Conservation (phyloP, 2,329 filamentous ascomycete species). For the Calycina herbarum region DNA sequence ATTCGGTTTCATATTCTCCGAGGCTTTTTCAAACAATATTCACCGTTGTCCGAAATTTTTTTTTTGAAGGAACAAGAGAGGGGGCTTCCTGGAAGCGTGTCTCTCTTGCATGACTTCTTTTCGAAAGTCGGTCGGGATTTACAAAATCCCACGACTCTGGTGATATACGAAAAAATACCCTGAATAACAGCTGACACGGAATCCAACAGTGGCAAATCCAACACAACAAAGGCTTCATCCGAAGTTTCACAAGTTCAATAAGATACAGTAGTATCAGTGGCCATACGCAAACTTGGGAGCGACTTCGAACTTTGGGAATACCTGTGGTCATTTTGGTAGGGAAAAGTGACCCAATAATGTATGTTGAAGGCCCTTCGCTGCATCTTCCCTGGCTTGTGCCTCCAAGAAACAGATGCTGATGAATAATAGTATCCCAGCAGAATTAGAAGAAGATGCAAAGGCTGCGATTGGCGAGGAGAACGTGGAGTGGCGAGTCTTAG, state of each 20-base stretch:
- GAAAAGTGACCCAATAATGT: constrained; percentile 52
- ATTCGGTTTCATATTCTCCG: too few species aligned
- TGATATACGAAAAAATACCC: too few species aligned
- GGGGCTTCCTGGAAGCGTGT: too few species aligned
- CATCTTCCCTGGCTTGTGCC: constrained; percentile 41
- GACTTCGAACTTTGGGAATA: constrained; percentile 48
- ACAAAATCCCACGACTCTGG: too few species aligned
- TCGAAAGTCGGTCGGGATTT: too few species aligned
- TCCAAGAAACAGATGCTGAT: not conserved
- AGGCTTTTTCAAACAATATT: too few species aligned
- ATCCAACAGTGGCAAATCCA: constrained; percentile 51
- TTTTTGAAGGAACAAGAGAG: too few species aligned
- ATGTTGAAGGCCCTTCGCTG: constrained; percentile 42
- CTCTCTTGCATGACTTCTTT: too few species aligned
- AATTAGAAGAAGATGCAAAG: constrained; percentile 36
- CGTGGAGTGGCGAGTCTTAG: constrained; percentile 52
- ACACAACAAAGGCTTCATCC: constrained; percentile 58
- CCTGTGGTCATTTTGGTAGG: constrained; percentile 51
- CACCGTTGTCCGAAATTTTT: too few species aligned
- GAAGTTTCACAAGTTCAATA: constrained; percentile 59
- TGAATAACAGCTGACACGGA: not conserved
- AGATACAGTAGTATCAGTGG: constrained; percentile 53
- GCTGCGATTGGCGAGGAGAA: constrained; percentile 38
- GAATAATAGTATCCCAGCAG: constrained; percentile 39
- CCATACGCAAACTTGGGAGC: constrained; percentile 52